Evolutionary conservation across 441 rosid genomes (phyloP), one percentile per base, ranked within the genome.

Genomic region (Sinapis alba): DNA sequence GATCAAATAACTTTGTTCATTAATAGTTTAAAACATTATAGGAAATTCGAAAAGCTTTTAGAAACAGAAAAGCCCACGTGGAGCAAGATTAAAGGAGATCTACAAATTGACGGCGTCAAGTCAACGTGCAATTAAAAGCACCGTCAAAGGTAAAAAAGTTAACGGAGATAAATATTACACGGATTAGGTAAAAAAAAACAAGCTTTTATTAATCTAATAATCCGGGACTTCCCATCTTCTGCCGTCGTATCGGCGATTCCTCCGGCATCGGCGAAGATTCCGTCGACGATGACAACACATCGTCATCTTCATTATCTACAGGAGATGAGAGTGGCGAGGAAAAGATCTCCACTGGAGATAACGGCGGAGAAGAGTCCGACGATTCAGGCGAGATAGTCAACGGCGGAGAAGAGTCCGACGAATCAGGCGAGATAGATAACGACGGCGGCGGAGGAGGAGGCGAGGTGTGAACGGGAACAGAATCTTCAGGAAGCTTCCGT

Each of bases 401-500:
- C 62, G 70, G 32, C 12, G 13, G 56, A 50, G 82, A 77, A 21
- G 83, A 74, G 1, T 68, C 72, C 3, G 81, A 43, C 4, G 83
- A 77, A 1, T 72, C 76, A 13, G 84, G 65, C 0, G 89, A 84
- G 8, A 78, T 63, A 0, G 87, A 51, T 2, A 82, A 76, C 62
- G n/a, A 7, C 21, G 85, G 61, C 12, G 84, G 51, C 16, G 84
- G 65, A 0, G 65, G 15, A 38, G 91, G 83, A 65, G 77, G 78
- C 2, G 85, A 69, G 2, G 79, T 45, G 32, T 84, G 21, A 1
- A 76, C 71, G 24, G 81, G 50, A 56, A 57, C 24, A 4, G 81
- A 80, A 56, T 72, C 80, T 10, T 87, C 93, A 12, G 75, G 81
- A 20, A 75, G 63, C 79, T 92, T 89, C 73, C 96, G 84, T 79